phyloP scores from a whole-genome alignment of 345 rosid species.

The Populus tremula region DNA sequence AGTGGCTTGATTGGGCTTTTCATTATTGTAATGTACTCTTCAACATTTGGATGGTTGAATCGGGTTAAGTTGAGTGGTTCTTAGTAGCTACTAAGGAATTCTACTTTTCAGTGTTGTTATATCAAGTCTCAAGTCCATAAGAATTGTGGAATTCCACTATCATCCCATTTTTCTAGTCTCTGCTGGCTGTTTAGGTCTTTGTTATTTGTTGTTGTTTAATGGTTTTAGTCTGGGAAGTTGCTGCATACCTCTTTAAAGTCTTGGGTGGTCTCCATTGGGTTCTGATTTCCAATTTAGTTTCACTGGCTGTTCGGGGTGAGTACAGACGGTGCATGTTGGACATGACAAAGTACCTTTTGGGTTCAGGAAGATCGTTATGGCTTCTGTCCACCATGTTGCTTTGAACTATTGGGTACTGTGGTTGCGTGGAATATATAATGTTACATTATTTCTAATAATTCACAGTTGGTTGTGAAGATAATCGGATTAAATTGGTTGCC shows the following conservation, averaged over 20 bases:
- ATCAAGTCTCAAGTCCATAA: slow-evolving; percentile 1
- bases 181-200: neutral
- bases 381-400: neutral
- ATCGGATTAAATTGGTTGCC: slow-evolving; percentile 17
- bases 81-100: neutral
- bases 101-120: neutral
- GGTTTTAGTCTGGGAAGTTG: neutral
- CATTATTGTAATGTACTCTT: slow-evolving; percentile 3
- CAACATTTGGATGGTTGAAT: neutral
- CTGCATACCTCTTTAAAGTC: neutral
- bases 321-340: slow-evolving; percentile 1
- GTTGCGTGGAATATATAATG: neutral
- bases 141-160: neutral
- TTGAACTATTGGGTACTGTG: neutral
- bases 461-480: slow-evolving; percentile 16
- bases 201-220: neutral
- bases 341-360: neutral
- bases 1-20: slow-evolving; percentile 15
- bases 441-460: slow-evolving; percentile 6
- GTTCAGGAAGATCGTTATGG: slow-evolving; percentile 6
- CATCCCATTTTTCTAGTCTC: neutral
- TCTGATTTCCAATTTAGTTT: neutral
- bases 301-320: neutral
- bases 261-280: slow-evolving; percentile 4
- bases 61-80: slow-evolving; percentile 8